Evolutionary conservation across 108 stramenopile genomes (phyloP), one percentile per base, ranked within the genome.

Genomic region (Skeletonema marinoi): DNA sequence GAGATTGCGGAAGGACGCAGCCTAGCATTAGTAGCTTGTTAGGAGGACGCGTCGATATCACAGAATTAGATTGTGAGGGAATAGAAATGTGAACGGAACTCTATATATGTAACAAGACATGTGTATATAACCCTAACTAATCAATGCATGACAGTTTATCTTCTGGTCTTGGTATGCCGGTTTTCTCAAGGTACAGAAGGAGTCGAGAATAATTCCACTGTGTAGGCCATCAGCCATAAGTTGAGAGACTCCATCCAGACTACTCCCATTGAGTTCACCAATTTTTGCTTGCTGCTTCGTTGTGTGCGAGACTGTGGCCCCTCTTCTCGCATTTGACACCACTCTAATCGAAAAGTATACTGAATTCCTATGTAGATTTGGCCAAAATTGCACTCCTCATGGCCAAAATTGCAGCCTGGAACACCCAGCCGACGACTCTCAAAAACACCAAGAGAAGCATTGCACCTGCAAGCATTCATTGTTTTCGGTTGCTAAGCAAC

Each of bases 51-150:
- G 84, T 87, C 16, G 90, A 93, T 80, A 86, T 96, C 51, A 75
- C 92, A 19, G 81, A 90, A 65, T 75, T 93, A 17, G 93, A 96
- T 68, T 94, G 92, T 60, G 90, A 90, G 51, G 93, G 92, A 9
- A 93, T 96, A 72, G 68, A 32, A 56, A 32, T 67, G 12, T 75
- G 66, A 75, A 66, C 13, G 32, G 29, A 38, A 12, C 7, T 30
- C 31, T 17, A 6, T 17, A 25, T 21, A 16, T 0, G 3, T 54
- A 10, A 6, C 1, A 50, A 50, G n/a, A 10, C 10, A 25, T 46
- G 11, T 46, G 16, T n/a, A 12, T 16, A 12, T 10, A 41, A 12
- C 39, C 39, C 1, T 11, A 35, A 25, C 25, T 25, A 25, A 25
- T 25, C 25, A 25, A 25, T 25, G 25, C 25, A 25, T 25, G 25